Base-by-base conservation (phyloP, 768 basidiomycete genomes). In the Brasilioporus rufonigricans region DNA sequence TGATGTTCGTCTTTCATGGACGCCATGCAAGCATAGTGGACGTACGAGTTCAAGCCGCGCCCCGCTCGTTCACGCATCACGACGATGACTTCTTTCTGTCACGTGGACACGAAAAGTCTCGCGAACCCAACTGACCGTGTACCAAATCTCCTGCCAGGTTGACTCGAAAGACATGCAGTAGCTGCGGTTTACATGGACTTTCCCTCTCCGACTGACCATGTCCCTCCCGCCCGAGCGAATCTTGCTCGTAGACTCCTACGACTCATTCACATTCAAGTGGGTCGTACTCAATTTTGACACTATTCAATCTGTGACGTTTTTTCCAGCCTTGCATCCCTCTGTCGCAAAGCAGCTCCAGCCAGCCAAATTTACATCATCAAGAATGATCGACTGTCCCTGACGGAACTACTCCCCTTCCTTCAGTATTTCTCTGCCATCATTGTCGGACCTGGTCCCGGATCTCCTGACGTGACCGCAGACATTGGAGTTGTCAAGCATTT, bases 221-320 rank as follows among this genome's bases (percentile, higher is more conserved):
- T 56, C 62, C 38, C 40, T 56, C 36, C 63, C 48, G 18, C 52
- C 60, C 18, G 82, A 83, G 43, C 76, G 80, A 49, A 74, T 93
- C 44, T 76, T 92, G 29, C 75, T 93, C 44, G 77, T 92, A 29
- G 91, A 91, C 66, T 92, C 90, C 0, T 91, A 92, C 60, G 91
- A 92, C 69, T 91, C 90, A 2, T 93, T 92, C 70, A 89, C 91
- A n/a, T 81, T 82, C 81, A 93, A 92, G 90, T 91, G 52, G 54
- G 86, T 77, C n/a, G 2, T 8, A 41, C 24, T 32, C 13, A 23
- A 5, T 19, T 55, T 38, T 27, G 12, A 16, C 13, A 57, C 31
- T 27, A 46, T 29, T 43, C 32, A 26, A 45, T 52, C 46, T 52
- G 21, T 56, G 23, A 16, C 18, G 36, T 27, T 56, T 18, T 10